Base-by-base conservation (phyloP, 2,329 filamentous ascomycete genomes). In the Trichoderma citrinoviride region DNA sequence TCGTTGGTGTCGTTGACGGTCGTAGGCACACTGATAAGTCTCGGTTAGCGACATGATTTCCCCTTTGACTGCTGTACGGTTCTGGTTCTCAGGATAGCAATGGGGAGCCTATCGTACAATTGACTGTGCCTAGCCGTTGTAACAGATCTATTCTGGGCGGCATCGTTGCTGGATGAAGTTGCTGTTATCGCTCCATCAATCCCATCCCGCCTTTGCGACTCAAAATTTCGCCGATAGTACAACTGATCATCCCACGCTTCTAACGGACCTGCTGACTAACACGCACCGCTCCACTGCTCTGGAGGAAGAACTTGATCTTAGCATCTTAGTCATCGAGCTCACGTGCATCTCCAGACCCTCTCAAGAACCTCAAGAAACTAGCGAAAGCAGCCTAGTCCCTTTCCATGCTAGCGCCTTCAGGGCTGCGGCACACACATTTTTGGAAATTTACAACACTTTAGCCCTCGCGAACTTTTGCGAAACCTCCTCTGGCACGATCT, bases 121-220 rank as follows among this genome's bases (percentile, higher is more conserved):
- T 85, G 65, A 89, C 76, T 33, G 80, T 81, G 75, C 83, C 83
- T 61, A 89, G 78, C 76, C 86, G 83, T 76, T 85, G 82, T 65
- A 87, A 81, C 73, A 82, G 76, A 70, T 84, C 79, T 82, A 91
- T 79, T 81, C 87, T 87, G 65, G 87, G 88, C 73, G 88, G 85
- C 89, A 92, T 92, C 70, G 70, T 81, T 78, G 47, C 15, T 57
- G 37, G 58, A 66, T 53, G 46, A 52, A 43, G 41, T 61, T 61
- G 15, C 64, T 61, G 23, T 37, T 37, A 37, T 37, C 33, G 10
- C 33, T 61, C 23, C 19, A 27, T 56, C 40, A 29, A 56, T 43
- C 46, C 57, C 44, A 52, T 33, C 46, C 37, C 60, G 49, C 60
- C 37, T 50, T 61, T 50, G 25, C 40, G 17, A 54, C 53, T 73